Evolutionary conservation across 331 rosid genomes (phyloP), one percentile per base, ranked within the genome.

Genomic region (Spiraea crenata): DNA sequence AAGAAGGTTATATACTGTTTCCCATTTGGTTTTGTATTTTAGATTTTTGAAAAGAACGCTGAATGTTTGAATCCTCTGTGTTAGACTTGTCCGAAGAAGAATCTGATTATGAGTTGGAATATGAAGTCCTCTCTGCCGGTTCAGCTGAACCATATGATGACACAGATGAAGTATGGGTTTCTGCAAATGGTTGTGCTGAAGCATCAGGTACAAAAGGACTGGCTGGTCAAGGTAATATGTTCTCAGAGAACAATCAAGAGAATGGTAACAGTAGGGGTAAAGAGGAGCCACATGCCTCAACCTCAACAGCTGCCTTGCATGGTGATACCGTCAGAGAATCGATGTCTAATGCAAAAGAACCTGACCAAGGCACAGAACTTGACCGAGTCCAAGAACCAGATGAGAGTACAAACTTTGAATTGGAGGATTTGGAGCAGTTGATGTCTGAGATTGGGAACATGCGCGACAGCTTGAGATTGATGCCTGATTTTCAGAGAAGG

Each of bases 401-500:
- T 3, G 76, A 76, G 48, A 76, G 69, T 39, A 50, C 73, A 34
- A 77, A 35, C 59, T 76, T 88, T 55, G 93, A 88, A 35, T 62
- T 90, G 6, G 98, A 93, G 80, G 96, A 85, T 85, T 68, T 88
- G 85, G 97, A 90, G 65, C 91, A 85, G 69, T 70, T 93, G 83
- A 88, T 90, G 98, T 88, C 96, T 12, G 96, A 88, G 86, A 88
- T 93, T 46, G 93, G 97, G 67, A 92, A 86, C 73, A 77, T 85
- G 89, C 96, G 93, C 9, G 79, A 74, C 31, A 86, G 82, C 58
- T 75, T 90, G 81, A 90, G 97, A 80, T 77, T 90, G 82, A 90
- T 93, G 96, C 97, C 97, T 10, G 98, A 90, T 83, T 88, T 86
- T 79, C 92, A 86, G 80, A 87, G 96, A 75, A 78, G 88, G 79